Evolutionary conservation across 1,139 yeast genomes (phyloP).

Genomic region (Lodderomyces elongisporus): DNA sequence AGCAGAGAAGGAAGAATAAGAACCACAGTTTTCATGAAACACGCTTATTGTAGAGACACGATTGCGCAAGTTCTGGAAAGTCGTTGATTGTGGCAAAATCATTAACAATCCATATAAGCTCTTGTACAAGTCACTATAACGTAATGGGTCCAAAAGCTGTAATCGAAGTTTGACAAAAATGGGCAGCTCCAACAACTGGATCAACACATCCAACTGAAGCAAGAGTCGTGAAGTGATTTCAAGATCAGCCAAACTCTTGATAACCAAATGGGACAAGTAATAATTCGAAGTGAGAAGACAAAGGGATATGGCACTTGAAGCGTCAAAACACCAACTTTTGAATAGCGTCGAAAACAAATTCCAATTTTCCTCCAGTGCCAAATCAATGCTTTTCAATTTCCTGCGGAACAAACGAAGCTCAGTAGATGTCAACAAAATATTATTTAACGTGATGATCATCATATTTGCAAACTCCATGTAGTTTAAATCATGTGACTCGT

Average conservation of each 20-base stretch:
- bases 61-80: conserved; percentile 75
- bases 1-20: too few species aligned
- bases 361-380: conserved; percentile 50
- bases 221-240: conserved; percentile 69
- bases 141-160: conserved; percentile 82
- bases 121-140: conserved; percentile 76
- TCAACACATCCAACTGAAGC: conserved; percentile 74
- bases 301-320: conserved; percentile 82
- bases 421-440: conserved; percentile 82
- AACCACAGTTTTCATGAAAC: too few species aligned
- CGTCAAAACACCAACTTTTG: conserved; percentile 88
- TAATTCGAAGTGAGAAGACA: conserved; percentile 87
- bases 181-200: conserved; percentile 75
- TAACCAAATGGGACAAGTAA: conserved; percentile 76
- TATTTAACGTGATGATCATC: conserved; percentile 83
- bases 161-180: conserved; percentile 83
- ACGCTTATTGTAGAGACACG: conserved; percentile 32
- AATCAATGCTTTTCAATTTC: conserved; percentile 49
- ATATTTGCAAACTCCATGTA: conserved; percentile 63
- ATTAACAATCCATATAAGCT: conserved; percentile 88
- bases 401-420: conserved; percentile 70
- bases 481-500: not conserved
- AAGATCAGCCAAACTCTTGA: conserved; percentile 69
- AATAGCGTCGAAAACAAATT: conserved; percentile 71
- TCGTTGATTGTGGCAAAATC: conserved; percentile 95